phyloP scores from a whole-genome alignment of 805 yeast genomes.

The Scheffersomyces ergatensis region DNA sequence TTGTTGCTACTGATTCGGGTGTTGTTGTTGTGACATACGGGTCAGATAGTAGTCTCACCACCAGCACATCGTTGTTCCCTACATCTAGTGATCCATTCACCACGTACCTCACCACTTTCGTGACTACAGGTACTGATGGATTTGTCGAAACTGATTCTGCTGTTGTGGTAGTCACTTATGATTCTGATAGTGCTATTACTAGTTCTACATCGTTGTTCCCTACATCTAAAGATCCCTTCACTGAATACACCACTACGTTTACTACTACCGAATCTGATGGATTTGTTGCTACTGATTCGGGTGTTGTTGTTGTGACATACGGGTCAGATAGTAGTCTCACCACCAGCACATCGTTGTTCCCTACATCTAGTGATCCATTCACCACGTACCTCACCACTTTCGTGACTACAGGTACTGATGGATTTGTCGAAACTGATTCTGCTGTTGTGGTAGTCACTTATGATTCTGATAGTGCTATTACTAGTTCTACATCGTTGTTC shows the following conservation, averaged over 20 bases:
- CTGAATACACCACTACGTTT: constrained; percentile 5
- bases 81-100: constrained; percentile 4
- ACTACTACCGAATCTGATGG: constrained; percentile 9
- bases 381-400: constrained; percentile 3
- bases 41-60: constrained; percentile 11
- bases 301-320: constrained; percentile 8
- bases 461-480: constrained; percentile 11
- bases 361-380: no score
- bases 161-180: constrained; percentile 4
- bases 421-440: constrained; percentile 11
- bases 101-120: constrained; percentile 6
- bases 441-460: constrained; percentile 14
- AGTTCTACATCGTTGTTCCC: constrained; percentile 1
- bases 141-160: constrained; percentile 6
- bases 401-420: constrained; percentile 7
- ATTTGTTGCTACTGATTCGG: constrained; percentile 3
- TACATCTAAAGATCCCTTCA: neutral
- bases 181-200: neutral
- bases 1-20: constrained; percentile 12
- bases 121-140: constrained; percentile 6
- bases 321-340: neutral
- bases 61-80: constrained; percentile 8
- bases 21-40: constrained; percentile 13
- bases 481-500: constrained; percentile 9
- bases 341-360: constrained; percentile 2